Evolutionary conservation across 2,329 filamentous ascomycete species (phyloP), one percentile per base, ranked within the genome.

Genomic region (Penicillium sp.): DNA sequence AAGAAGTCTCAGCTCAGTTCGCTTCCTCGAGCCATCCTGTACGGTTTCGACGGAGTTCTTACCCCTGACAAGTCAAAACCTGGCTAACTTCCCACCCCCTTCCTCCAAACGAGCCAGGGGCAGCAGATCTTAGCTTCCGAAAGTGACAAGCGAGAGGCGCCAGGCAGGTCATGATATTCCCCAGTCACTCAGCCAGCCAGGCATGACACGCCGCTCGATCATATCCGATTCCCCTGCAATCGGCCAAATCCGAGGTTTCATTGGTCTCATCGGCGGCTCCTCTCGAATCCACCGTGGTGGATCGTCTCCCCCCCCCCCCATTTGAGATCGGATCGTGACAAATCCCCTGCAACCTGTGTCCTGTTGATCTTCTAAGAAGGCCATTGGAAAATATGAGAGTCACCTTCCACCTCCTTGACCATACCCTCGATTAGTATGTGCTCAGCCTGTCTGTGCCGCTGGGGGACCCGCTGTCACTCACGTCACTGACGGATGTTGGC

Each of bases 101-200:
- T 54, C 35, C 14, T 26, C 49, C 51, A 53, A 55, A 61, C 56
- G 52, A 59, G 59, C 52, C 63, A 64, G 64, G 65, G 63, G 35
- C 35, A 30, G 63, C 52, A 63, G 61, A 63, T 63, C 62, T 64
- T n/a, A 57, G 57, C 58, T 55, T 61, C 56, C 52, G 57, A 63
- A 48, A 51, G 37, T 65, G 65, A 65, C 65, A 69, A 65, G 65
- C 65, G 62, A 66, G 58, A 59, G 52, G 30, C 59, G 60, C 60
- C 38, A 40, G 59, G 65, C 66, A 61, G 65, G 61, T 53, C 51
- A 38, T 10, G 22, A 37, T 40, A 11, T 38, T 53, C 35, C 51
- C 51, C 51, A 38, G 25, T 28, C 33, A 38, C 19, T 70, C 68
- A 69, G 67, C 66, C 68, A 70, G 67, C 65, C 68, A 69, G 69